Evolutionary conservation across 805 yeast genomes (phyloP).

Genomic region (Candida andamanensis): DNA sequence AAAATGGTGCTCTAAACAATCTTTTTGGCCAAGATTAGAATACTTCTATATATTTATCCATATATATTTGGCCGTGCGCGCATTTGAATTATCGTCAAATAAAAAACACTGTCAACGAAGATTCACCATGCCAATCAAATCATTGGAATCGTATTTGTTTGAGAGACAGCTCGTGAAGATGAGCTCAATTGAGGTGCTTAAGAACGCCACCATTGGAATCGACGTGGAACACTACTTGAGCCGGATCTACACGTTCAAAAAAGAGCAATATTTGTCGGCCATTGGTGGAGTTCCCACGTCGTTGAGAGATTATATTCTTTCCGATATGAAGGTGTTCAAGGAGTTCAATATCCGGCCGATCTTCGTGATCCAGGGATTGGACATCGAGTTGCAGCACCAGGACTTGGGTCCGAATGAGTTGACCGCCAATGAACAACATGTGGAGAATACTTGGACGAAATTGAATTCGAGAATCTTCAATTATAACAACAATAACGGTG

Average conservation of each 20-base stretch:
- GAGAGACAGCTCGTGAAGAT: conserved; percentile 62
- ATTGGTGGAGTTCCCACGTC: conserved; percentile 77
- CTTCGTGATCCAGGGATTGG: conserved; percentile 71
- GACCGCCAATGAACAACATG: conserved; percentile 35
- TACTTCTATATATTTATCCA: not conserved
- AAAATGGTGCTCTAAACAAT: conserved; percentile 60
- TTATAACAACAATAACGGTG: conserved; percentile 17
- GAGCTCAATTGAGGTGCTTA: conserved; percentile 58
- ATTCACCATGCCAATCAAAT: conserved; percentile 43
- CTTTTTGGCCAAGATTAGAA: conserved; percentile 45
- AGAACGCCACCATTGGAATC: conserved; percentile 69
- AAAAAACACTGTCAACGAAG: not conserved
- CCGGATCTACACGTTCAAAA: conserved; percentile 53
- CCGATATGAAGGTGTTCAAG: conserved; percentile 58
- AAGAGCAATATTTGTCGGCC: conserved; percentile 68
- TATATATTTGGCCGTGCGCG: not conserved
- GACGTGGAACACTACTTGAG: conserved; percentile 78
- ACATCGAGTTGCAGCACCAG: conserved; percentile 32
- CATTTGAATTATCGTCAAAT: not conserved
- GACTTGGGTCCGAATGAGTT: conserved; percentile 32
- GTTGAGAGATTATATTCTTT: conserved; percentile 48
- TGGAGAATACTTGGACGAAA: conserved; percentile 37
- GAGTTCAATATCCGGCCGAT: conserved; percentile 68
- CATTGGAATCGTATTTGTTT: conserved; percentile 63
- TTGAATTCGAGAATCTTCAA: conserved; percentile 19